Conservation (phyloP, 2,329 filamentous ascomycete genomes). For the Penicillium sp. region DNA sequence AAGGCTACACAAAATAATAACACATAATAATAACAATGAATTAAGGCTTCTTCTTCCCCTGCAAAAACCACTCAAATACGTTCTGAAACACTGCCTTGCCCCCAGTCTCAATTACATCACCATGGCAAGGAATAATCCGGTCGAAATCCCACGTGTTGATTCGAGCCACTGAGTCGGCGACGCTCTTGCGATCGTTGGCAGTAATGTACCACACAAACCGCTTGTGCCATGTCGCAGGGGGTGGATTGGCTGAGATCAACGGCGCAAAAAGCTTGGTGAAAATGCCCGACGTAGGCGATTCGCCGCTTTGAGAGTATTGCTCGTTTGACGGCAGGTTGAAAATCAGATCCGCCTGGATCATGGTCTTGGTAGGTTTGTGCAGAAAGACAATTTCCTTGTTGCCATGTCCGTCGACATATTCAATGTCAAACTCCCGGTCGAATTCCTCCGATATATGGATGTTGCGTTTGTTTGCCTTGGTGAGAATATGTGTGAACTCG, state of each 20-base stretch:
- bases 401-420: constrained; percentile 73
- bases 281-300: constrained; percentile 54
- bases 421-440: constrained; percentile 78
- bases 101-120: constrained; percentile 73
- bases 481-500: constrained; percentile 67
- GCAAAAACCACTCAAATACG: constrained; percentile 79
- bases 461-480: constrained; percentile 47
- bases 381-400: constrained; percentile 88
- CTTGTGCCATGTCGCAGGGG: constrained; percentile 66
- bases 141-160: constrained; percentile 82
- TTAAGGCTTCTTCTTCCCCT: constrained; percentile 25
- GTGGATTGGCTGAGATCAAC: constrained; percentile 55
- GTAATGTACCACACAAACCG: constrained; percentile 76
- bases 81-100: constrained; percentile 74
- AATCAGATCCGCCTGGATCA: constrained; percentile 85
- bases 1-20: neutral
- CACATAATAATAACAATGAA: neutral
- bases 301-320: constrained; percentile 65
- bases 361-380: constrained; percentile 70
- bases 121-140: constrained; percentile 85
- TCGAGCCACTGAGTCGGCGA: constrained; percentile 63
- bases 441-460: constrained; percentile 69
- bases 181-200: constrained; percentile 60
- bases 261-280: constrained; percentile 54
- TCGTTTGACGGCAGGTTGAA: constrained; percentile 88